Evolutionary conservation across 73 alveolate genomes (phyloP).

Genomic region (Paramecium octaurelia): DNA sequence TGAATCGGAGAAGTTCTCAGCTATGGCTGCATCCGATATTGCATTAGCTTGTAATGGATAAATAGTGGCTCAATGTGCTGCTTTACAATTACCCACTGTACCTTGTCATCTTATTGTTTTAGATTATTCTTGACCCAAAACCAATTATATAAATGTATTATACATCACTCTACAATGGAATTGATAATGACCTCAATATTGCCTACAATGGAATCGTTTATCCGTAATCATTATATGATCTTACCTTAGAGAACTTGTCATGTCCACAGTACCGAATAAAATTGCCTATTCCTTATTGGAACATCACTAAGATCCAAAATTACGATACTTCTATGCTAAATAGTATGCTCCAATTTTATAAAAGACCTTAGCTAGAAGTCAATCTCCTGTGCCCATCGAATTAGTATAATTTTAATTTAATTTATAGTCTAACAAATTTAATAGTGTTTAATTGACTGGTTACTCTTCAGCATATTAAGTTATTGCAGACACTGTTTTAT

Average conservation of each 20-base stretch:
- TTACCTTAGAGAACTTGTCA: no score
- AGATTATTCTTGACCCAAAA: neutral
- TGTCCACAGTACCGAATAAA: no score
- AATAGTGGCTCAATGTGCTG: slow-evolving; percentile 50
- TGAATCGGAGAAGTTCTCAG: slow-evolving; percentile 22
- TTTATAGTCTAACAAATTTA: neutral
- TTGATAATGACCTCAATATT: no score
- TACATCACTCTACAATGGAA: no score
- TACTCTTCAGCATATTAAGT: neutral
- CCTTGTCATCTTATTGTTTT: neutral
- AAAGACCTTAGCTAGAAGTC: neutral
- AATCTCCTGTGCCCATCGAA: neutral
- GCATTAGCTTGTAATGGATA: slow-evolving; percentile 50
- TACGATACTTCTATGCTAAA: slow-evolving; percentile 50
- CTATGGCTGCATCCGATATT: slow-evolving; percentile 56
- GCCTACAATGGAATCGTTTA: no score
- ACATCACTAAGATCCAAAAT: no score
- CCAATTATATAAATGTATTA: neutral
- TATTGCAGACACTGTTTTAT: neutral
- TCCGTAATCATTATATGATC: no score
- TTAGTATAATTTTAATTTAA: neutral
- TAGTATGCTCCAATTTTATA: slow-evolving; percentile 18
- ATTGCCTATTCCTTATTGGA: neutral
- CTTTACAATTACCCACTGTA: slow-evolving; percentile 59
- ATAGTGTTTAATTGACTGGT: neutral